Evolutionary conservation across 192 early-diverging fungal species (phyloP).

Genomic region (Helicostylum pulchrum): DNA sequence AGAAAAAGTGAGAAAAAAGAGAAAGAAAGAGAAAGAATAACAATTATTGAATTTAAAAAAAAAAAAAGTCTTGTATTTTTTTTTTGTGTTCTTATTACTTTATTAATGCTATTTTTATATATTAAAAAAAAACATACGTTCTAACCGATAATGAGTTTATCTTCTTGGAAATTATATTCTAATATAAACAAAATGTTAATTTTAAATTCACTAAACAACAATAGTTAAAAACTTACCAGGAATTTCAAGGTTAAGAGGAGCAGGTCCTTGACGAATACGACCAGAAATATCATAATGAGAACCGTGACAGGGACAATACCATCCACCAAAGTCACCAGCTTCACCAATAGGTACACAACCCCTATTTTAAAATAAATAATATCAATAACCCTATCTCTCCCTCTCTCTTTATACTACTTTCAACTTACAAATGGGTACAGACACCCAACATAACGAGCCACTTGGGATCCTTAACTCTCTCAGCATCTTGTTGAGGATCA

Average conservation of each 20-base stretch:
- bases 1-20: neutral
- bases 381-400: slow-evolving; percentile 7
- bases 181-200: neutral
- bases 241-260: slow-evolving; percentile 97
- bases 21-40: slow-evolving; percentile 1
- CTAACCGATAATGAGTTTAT: slow-evolving; percentile 87
- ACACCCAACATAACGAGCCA: slow-evolving; percentile 95
- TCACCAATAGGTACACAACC: slow-evolving; percentile 98
- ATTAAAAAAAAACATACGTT: neutral
- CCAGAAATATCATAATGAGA: slow-evolving; percentile 99
- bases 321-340: slow-evolving; percentile 96
- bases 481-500: slow-evolving; percentile 89
- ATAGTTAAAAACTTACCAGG: slow-evolving; percentile 55
- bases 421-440: slow-evolving; percentile 48
- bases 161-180: slow-evolving; percentile 68
- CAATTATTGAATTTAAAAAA: neutral
- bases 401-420: neutral
- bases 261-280: slow-evolving; percentile 97
- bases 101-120: too few relatives aligned
- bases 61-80: neutral
- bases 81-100: too few relatives aligned
- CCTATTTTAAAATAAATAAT: slow-evolving; percentile 43
- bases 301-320: slow-evolving; percentile 99
- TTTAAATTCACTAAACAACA: neutral
- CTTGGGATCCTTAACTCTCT: slow-evolving; percentile 86